Evolutionary conservation across 73 alveolate genomes (phyloP), one percentile per base, ranked within the genome.

Genomic region (Diophrys appendiculata): DNA sequence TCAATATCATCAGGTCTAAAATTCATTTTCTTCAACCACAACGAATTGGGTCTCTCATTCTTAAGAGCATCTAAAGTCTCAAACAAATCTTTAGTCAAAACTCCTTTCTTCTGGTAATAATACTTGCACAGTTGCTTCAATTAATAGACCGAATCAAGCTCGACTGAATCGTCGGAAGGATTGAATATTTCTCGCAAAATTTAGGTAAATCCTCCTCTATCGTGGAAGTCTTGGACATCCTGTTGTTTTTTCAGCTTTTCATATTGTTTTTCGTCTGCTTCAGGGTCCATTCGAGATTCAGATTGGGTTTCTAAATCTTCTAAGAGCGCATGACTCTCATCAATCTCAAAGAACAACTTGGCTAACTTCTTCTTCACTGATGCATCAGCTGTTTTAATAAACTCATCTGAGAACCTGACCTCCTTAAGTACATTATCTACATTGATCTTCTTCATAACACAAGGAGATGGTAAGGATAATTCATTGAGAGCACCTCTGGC

Each of bases 21-120:
- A 54, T 67, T 25, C 53, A 68, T 80, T 32, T 72, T 70, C 74
- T 80, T 80, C 82, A 80, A 54, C 54, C 28, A 25, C 1, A 72
- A 23, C 29, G 82, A 53, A 26, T 80, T 80, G 14, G 89, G 89
- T n/a, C 89, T 64, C 54, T 80, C 89, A 65, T 80, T 80, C 13
- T 54, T 29, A 13, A 71, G 65, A 30, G 89, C 82, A 54, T 80
- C 89, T 11, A 80, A 32, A 25, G 89, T 56, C 54, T 80, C 68
- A 2, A 80, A 31, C 1, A 80, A 72, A 34, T 80, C 76, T 23
- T 27, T 28, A 30, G 77, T 80, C 43, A 80, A 22, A 29, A 32
- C 32, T 5, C 76, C 89, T 55, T 80, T 80, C 78, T 80, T 80
- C 29, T 71, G 76, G 67, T 80, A 80, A 77, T 69, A 80, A 33